These are phyloP conservation scores for Yamadazyma spencermartinsiae DNA, from an alignment of 1,139 yeast genomes.

Conservation along the genomic window DNA sequence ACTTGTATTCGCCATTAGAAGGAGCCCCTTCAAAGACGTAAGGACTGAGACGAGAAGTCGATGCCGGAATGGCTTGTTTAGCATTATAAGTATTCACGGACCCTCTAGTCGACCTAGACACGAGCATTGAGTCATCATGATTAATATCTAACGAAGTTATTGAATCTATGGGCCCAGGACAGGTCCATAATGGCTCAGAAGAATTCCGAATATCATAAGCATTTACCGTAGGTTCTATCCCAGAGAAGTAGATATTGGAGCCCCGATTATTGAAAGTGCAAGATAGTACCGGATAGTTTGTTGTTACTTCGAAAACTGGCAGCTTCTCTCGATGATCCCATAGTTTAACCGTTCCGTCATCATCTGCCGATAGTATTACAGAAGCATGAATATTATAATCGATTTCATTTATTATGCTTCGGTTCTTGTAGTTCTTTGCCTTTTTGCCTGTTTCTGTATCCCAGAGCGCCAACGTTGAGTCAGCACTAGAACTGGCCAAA, in stretches of 20 bases:
- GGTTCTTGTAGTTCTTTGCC: constrained; percentile 44
- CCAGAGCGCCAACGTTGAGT: constrained; percentile 52
- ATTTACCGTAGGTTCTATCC: constrained; percentile 63
- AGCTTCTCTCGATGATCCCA: constrained; percentile 67
- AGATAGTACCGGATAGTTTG: constrained; percentile 60
- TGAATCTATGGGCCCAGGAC: constrained; percentile 46
- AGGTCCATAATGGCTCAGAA: constrained; percentile 45
- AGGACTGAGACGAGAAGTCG: constrained; percentile 40
- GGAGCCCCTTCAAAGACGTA: constrained; percentile 60
- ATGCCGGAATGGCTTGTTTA: constrained; percentile 40
- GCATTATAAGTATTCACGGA: constrained; percentile 58
- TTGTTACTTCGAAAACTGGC: constrained; percentile 36
- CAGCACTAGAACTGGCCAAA: constrained; percentile 52
- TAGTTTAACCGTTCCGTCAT: constrained; percentile 57
- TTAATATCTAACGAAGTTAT: constrained; percentile 56
- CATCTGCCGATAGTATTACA: constrained; percentile 55
- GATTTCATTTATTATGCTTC: constrained; percentile 50
- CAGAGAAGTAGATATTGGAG: constrained; percentile 52
- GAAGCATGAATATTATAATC: constrained; percentile 26
- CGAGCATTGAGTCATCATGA: constrained; percentile 49
- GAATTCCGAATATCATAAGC: constrained; percentile 56
- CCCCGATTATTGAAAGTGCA: constrained; percentile 45
- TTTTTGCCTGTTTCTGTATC: constrained; percentile 58
- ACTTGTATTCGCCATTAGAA: constrained; percentile 47
- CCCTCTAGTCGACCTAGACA: constrained; percentile 61